A percentile compares a stretch with the other conserved stretches of the same genome.
Evolutionary conservation across 768 basidiomycete genomes (phyloP).

Genomic region (Mycena galericulata): DNA sequence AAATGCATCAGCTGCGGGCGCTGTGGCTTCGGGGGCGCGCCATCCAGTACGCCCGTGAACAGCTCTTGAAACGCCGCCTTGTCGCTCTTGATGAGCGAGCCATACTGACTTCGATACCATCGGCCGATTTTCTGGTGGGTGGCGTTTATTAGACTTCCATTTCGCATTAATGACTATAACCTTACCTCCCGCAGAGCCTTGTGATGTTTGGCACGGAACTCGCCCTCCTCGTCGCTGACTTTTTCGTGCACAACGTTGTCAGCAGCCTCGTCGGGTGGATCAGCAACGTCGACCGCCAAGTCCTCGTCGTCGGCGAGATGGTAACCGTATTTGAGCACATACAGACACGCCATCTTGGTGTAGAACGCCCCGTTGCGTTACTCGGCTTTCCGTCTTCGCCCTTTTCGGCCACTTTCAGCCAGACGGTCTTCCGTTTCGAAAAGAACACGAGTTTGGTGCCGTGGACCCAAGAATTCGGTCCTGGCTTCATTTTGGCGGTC

Average conservation of each 20-base stretch:
- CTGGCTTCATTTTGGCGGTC: neutral
- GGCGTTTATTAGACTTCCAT: neutral
- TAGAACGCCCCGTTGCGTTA: neutral
- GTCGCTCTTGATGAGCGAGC: neutral
- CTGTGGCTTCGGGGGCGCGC: neutral
- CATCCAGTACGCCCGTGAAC: neutral
- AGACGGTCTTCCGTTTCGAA: neutral
- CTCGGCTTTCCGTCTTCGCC: too few species aligned
- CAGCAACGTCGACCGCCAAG: neutral
- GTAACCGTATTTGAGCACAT: neutral
- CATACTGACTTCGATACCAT: constrained; percentile 1
- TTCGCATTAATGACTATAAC: neutral
- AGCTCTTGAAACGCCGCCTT: neutral
- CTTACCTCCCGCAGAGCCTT: neutral
- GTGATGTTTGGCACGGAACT: neutral
- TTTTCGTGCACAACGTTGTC: neutral
- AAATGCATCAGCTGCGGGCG: neutral
- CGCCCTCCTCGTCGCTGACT: neutral
- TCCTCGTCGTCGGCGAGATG: constrained; percentile 1
- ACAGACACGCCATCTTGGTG: neutral
- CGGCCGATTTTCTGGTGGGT: neutral
- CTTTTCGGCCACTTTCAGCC: neutral
- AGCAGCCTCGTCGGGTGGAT: constrained; percentile 1
- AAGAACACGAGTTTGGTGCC: constrained; percentile 7
- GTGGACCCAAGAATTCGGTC: neutral